A percentile compares a stretch with the other conserved stretches of the same genome.
phyloP scores from a whole-genome alignment of 176 grass and related monocot genomes.

The Oryza australiensis region DNA sequence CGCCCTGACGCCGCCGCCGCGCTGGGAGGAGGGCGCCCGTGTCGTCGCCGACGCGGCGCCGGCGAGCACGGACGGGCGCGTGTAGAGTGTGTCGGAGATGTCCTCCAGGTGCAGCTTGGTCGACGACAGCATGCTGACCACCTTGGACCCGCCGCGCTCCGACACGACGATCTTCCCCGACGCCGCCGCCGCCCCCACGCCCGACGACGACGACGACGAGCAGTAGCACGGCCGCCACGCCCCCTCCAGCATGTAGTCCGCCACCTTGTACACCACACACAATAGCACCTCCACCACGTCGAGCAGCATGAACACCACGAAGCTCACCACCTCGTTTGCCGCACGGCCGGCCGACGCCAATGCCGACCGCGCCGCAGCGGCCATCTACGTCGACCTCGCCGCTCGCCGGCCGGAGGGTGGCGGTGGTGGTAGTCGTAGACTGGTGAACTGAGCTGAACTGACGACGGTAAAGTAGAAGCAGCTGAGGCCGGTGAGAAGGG shows the following conservation, averaged over 20 bases:
- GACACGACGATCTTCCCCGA: conserved; percentile 77
- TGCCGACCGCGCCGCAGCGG: conserved; percentile 53
- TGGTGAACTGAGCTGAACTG: not conserved
- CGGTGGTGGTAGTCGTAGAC: conserved; percentile 12
- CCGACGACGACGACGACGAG: conserved; percentile 38
- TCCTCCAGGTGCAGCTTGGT: conserved; percentile 89
- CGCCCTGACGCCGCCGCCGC: conserved; percentile 13
- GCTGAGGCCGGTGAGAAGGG: conserved; percentile 1
- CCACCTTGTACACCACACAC: conserved; percentile 70
- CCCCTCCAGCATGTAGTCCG: conserved; percentile 74
- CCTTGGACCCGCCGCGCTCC: conserved; percentile 85
- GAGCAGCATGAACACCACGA: conserved; percentile 78
- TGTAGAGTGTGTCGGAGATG: conserved; percentile 95
- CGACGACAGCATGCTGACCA: conserved; percentile 68
- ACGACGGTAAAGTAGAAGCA: not conserved
- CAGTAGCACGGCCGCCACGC: conserved; percentile 98
- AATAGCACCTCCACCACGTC: conserved; percentile 77
- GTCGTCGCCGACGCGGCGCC: not conserved
- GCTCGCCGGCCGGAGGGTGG: not conserved
- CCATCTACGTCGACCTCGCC: conserved; percentile 18
- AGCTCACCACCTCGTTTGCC: conserved; percentile 75
- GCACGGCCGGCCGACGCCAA: conserved; percentile 56
- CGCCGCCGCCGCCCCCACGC: conserved; percentile 8
- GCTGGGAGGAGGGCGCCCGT: not conserved
- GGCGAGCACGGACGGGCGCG: conserved; percentile 63